Evolutionary conservation across 1,284 basidiomycete species (phyloP), one percentile per base, ranked within the genome.

Genomic region (Chalciporus sp.): DNA sequence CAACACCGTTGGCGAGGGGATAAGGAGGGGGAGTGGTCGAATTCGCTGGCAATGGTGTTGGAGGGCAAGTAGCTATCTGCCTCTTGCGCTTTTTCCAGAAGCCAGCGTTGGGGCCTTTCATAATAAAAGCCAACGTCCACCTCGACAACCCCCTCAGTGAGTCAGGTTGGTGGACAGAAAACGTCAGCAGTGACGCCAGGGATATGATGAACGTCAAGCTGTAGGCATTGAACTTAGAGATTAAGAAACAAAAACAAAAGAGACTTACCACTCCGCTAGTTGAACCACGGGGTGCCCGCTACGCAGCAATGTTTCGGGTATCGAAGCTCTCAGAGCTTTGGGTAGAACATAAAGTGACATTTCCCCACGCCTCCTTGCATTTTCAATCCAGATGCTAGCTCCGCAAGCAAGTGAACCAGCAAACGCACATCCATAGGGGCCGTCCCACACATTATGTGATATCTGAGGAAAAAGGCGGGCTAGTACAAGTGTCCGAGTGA

Each of bases 311-410:
- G 61, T 64, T 55, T 81, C 71, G 1, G 86, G 79, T 14, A 91
- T 67, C 46, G 75, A 82, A 1, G 87, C 76, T 42, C 85, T 74
- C 23, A 90, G 63, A 10, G 88, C 88, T 53, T 81, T 74, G 1
- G 90, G 88, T 3, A 91, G 71, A 48, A 90, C 89, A 62, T 91
- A 91, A 40, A 91, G 66, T 0, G 88, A 83, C 73, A 92, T 88
- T 68, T 92, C 89, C 3, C 87, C 87, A 51, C 90, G 74, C 58
- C 89, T 72, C 47, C 74, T 74, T 4, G 82, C 83, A 52, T 84
- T 82, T 64, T 92, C 88, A 42, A 91, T 79, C 81, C 83, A 90
- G 44, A 92, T 88, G 53, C 86, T 89, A 47, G 77, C 74, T 2
- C 89, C 89, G 58, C 88, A 90, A n/a, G 77, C 70, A 29, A 91